Conservation (phyloP, 345 rosid genomes). For the Eucalyptus fibrosa region DNA sequence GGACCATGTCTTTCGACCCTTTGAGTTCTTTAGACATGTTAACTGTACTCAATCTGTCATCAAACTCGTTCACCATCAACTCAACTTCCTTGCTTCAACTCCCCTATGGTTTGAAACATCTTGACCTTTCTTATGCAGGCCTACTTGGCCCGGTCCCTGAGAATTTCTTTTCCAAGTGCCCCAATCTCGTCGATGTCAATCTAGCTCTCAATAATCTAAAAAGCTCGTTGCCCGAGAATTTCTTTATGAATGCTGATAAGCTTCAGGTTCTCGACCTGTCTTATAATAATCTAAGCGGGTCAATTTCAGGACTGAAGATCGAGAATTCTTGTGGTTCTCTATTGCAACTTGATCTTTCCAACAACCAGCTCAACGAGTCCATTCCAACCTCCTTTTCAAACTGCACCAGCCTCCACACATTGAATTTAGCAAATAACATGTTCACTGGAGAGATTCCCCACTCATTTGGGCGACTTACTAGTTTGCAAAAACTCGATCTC, state of each 20-base stretch:
- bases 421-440: conserved; percentile 53
- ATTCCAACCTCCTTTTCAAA: conserved; percentile 58
- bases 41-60: conserved; percentile 46
- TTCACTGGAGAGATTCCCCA: conserved; percentile 60
- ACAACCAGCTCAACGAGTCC: conserved; percentile 34
- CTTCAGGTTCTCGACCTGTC: conserved; percentile 74
- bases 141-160: conserved; percentile 58
- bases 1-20: conserved; percentile 43
- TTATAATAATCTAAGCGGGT: conserved; percentile 76
- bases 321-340: conserved; percentile 49
- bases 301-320: conserved; percentile 46
- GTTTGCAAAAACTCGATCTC: conserved; percentile 62
- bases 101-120: conserved; percentile 50
- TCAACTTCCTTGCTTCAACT: conserved; percentile 72
- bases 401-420: conserved; percentile 58
- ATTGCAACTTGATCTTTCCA: conserved; percentile 57
- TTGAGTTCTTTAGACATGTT: conserved; percentile 50
- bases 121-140: conserved; percentile 52
- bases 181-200: conserved; percentile 40
- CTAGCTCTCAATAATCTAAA: conserved; percentile 61
- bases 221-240: conserved; percentile 44
- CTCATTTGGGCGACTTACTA: conserved; percentile 37
- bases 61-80: conserved; percentile 37
- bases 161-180: conserved; percentile 36
- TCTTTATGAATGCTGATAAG: conserved; percentile 38